phyloP scores from a whole-genome alignment of 1,139 yeast genomes.

The Saccharomyces hybrid region DNA sequence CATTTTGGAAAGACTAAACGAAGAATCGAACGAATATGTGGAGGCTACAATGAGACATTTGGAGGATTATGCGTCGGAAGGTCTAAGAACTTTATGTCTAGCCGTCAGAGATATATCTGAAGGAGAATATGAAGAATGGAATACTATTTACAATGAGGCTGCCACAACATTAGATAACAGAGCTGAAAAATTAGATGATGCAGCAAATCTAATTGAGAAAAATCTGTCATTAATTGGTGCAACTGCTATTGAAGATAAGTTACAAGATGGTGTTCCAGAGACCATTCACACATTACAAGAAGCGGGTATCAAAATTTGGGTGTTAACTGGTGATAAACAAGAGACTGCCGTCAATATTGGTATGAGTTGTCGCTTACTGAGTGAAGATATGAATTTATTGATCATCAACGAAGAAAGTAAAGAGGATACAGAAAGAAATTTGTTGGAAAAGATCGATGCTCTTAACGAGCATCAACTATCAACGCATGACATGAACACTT shows the following conservation, averaged over 20 bases:
- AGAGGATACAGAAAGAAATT: constrained; percentile 63
- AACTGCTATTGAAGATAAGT: constrained; percentile 94
- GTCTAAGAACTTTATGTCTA: constrained; percentile 87
- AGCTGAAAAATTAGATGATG: constrained; percentile 68
- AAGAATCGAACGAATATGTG: constrained; percentile 67
- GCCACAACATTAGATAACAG: constrained; percentile 74
- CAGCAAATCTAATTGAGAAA: constrained; percentile 75
- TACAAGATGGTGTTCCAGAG: constrained; percentile 98
- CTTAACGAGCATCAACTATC: constrained; percentile 57
- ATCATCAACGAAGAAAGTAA: constrained; percentile 80
- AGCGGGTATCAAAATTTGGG: constrained; percentile 97
- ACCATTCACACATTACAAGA: constrained; percentile 89
- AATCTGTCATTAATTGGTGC: constrained; percentile 83
- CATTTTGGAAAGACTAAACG: constrained; percentile 71
- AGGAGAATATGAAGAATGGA: constrained; percentile 65
- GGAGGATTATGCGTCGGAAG: constrained; percentile 96
- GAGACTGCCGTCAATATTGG: constrained; percentile 99
- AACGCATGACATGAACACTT: constrained; percentile 64
- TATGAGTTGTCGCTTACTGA: constrained; percentile 87
- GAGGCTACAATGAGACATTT: constrained; percentile 77
- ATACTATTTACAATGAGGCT: constrained; percentile 59
- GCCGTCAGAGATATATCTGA: constrained; percentile 79
- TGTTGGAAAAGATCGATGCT: constrained; percentile 69
- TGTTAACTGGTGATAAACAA: constrained; percentile 94
- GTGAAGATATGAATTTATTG: constrained; percentile 92